These are phyloP conservation scores for Calonectria honghensis DNA, from an alignment of 2,329 filamentous ascomycete species.

Conservation along the genomic window DNA sequence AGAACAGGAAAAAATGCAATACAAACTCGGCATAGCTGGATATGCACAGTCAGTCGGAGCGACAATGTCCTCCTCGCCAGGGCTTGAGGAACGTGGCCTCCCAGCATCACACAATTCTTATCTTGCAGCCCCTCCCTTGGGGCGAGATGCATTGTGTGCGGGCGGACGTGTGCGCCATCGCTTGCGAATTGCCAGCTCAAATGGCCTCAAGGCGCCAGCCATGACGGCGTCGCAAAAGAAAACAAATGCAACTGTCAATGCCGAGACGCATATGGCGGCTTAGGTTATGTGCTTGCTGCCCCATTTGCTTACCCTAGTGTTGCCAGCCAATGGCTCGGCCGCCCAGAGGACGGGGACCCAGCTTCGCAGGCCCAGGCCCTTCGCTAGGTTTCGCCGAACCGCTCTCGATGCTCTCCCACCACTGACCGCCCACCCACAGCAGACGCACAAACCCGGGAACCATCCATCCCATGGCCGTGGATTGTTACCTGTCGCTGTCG, in stretches of 20 bases:
- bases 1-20: constrained; percentile 8
- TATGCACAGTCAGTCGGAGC: constrained; percentile 19
- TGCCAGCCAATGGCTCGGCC: constrained; percentile 15
- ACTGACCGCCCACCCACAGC: constrained; percentile 34
- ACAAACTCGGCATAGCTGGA: constrained; percentile 19
- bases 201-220: constrained; percentile 11
- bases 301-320: constrained; percentile 26
- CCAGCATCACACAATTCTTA: constrained; percentile 24
- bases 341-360: constrained; percentile 8
- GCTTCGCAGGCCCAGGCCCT: constrained; percentile 27
- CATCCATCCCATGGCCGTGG: constrained; percentile 36
- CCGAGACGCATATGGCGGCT: constrained; percentile 28
- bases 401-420: constrained; percentile 26
- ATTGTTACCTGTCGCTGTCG: constrained; percentile 6
- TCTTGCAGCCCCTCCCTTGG: constrained; percentile 5
- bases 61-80: constrained; percentile 35
- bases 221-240: constrained; percentile 18
- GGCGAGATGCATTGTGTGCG: constrained; percentile 7
- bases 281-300: constrained; percentile 24
- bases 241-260: constrained; percentile 7
- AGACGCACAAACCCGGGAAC: constrained; percentile 25
- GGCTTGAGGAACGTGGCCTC: constrained; percentile 4
- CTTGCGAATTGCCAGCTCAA: constrained; percentile 33
- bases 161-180: constrained; percentile 9
- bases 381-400: constrained; percentile 38